Evolutionary conservation across 768 basidiomycete genomes (phyloP).

Genomic region (Amanita brunnescens): DNA sequence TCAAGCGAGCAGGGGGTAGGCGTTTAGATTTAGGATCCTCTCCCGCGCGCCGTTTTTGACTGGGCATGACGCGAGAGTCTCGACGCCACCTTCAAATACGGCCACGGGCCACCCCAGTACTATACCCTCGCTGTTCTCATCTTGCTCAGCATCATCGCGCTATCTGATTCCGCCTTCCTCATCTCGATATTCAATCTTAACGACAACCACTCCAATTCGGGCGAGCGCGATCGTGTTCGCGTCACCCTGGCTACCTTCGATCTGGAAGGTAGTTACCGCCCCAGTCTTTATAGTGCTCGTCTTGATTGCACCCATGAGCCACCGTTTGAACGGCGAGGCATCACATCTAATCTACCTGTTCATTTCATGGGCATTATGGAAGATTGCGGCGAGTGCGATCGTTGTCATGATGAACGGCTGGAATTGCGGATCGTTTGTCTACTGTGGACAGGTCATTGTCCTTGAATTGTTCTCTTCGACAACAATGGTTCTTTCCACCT

Average conservation of each 20-base stretch:
- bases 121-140: neutral
- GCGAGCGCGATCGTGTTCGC: slow-evolving; percentile 53
- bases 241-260: slow-evolving; percentile 64
- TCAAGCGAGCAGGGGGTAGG: too few species aligned
- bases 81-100: slow-evolving; percentile 35
- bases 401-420: slow-evolving; percentile 8
- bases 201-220: slow-evolving; percentile 38
- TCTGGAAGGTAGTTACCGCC: slow-evolving; percentile 59
- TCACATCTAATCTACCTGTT: slow-evolving; percentile 45
- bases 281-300: slow-evolving; percentile 47
- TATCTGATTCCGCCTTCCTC: slow-evolving; percentile 68
- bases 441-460: slow-evolving; percentile 51
- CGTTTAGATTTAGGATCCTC: too few species aligned
- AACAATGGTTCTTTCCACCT: too few species aligned
- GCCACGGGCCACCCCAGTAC: slow-evolving; percentile 40
- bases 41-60: too few species aligned
- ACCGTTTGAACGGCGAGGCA: slow-evolving; percentile 48
- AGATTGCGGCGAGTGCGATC: slow-evolving; percentile 9
- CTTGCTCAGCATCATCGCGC: slow-evolving; percentile 24
- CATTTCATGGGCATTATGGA: slow-evolving; percentile 11
- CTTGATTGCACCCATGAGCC: slow-evolving; percentile 37
- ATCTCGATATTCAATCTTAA: slow-evolving; percentile 48
- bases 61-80: too few species aligned
- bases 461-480: slow-evolving; percentile 49
- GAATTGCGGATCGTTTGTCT: slow-evolving; percentile 21